Evolutionary conservation across 768 basidiomycete species (phyloP).

Genomic region (Kondoa subrosea): DNA sequence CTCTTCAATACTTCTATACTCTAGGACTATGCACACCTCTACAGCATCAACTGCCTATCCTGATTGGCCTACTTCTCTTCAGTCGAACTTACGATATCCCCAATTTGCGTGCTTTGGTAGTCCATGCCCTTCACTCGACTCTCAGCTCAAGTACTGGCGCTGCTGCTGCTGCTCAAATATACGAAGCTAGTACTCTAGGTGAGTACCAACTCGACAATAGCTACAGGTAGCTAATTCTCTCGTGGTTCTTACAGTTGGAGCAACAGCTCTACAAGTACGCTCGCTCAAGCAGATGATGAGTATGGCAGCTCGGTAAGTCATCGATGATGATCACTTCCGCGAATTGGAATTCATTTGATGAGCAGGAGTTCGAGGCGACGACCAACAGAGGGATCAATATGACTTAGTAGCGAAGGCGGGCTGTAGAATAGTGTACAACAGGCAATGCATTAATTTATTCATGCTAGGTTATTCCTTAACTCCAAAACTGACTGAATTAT

Average conservation of each 20-base stretch:
- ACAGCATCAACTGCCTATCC: slow-evolving; percentile 74
- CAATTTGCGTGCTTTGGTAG: slow-evolving; percentile 61
- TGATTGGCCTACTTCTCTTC: slow-evolving; percentile 70
- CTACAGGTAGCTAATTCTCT: neutral
- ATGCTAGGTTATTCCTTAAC: neutral
- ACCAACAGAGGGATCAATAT: too few species aligned
- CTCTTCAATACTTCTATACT: slow-evolving; percentile 88
- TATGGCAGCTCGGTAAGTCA: slow-evolving; percentile 17
- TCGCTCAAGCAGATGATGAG: slow-evolving; percentile 35
- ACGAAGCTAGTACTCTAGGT: slow-evolving; percentile 73
- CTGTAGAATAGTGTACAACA: neutral
- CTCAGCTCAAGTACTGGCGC: slow-evolving; percentile 36
- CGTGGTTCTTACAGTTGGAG: neutral
- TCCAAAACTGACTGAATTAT: neutral
- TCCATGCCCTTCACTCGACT: slow-evolving; percentile 75
- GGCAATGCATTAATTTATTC: neutral
- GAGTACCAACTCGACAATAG: neutral
- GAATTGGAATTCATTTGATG: too few species aligned
- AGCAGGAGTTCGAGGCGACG: too few species aligned
- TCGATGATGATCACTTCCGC: neutral
- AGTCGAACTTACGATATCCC: slow-evolving; percentile 63
- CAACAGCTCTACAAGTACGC: slow-evolving; percentile 68
- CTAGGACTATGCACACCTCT: slow-evolving; percentile 69
- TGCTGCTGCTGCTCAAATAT: slow-evolving; percentile 54
- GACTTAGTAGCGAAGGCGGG: too few species aligned